Conservation (phyloP, 2,329 filamentous ascomycete genomes). For the Fusarium sp. region DNA sequence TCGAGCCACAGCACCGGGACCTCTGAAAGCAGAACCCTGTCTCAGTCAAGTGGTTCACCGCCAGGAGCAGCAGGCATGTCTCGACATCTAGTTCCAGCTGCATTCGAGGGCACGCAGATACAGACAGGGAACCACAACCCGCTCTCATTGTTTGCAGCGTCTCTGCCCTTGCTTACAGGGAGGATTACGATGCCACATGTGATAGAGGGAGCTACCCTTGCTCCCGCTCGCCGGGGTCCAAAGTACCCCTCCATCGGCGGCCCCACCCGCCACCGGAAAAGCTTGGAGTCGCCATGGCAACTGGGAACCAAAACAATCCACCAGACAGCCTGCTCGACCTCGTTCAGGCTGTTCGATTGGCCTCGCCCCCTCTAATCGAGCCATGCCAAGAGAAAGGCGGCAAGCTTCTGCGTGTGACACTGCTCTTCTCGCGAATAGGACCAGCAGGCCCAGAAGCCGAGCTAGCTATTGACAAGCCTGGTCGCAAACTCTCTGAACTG, state of each 20-base stretch:
- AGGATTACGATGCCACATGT: constrained; percentile 21
- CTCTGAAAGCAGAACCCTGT: constrained; percentile 4
- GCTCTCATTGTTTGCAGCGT: neutral
- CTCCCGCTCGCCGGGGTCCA: constrained; percentile 22
- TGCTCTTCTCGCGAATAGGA: constrained; percentile 28
- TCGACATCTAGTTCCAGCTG: too few relatives aligned
- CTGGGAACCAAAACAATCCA: constrained; percentile 34
- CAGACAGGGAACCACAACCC: neutral
- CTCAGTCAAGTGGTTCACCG: neutral
- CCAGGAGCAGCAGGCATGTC: too few relatives aligned
- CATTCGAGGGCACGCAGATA: too few relatives aligned
- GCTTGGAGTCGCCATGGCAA: constrained; percentile 29
- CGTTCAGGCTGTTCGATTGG: constrained; percentile 9
- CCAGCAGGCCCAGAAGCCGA: constrained; percentile 1
- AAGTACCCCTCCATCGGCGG: constrained; percentile 23
- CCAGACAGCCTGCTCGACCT: constrained; percentile 4
- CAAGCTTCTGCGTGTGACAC: constrained; percentile 15
- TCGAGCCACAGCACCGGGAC: constrained; percentile 11
- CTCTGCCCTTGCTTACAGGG: neutral
- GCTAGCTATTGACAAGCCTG: constrained; percentile 28
- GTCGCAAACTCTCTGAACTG: constrained; percentile 32
- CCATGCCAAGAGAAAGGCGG: constrained; percentile 34
- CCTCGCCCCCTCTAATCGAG: constrained; percentile 3
- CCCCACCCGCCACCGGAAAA: constrained; percentile 29
- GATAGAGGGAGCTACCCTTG: constrained; percentile 26